Base-by-base conservation (phyloP, 768 basidiomycete species). In the Boletus barrowsii region DNA sequence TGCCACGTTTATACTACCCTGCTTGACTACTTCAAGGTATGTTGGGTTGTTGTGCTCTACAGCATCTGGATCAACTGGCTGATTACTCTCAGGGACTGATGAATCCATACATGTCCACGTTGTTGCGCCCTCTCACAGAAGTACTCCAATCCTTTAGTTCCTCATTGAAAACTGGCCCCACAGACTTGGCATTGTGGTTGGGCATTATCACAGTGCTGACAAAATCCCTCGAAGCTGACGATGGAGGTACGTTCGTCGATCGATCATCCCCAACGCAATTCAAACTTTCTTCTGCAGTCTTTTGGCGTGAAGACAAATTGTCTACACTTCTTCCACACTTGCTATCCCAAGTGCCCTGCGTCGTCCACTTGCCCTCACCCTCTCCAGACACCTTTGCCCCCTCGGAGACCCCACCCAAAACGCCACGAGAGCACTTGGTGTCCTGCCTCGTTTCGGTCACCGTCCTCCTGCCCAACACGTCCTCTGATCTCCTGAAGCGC, bases 281-380 rank as follows among this genome's bases (percentile, higher is more conserved):
- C 6, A n/a, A 41, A 49, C n/a, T 3, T 18, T n/a, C 15, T 14
- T 45, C 10, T 18, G 3, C 44, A 95, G 94, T 77, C 10, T 97
- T 90, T 79, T 98, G 95, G 95, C 83, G 89, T 4, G 88, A 91
- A 57, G 86, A 91, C 64, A 88, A 87, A 59, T 68, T 92, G 22
- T 78, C 83, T 9, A 79, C 82, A 50, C 73, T 95, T 8, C 68
- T 82, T 6, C 71, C 80, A 6, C 73, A 81, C 1, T 59, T 94
- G 30, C 75, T 89, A 6, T 74, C 79, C 14, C 94, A 97, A 69
- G 74, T 92, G 17, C 72, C 82, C 5, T 72, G 82, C 11, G 78
- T 78, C 47, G 67, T 77, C 20, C 66, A 61, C 49, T 58, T 79
- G 37, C 20, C 58, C 22, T 8, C 41, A 0, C 33, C 57, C 5